phyloP scores from a whole-genome alignment of 164 flowering plant species.

The Chimonanthus praecox region DNA sequence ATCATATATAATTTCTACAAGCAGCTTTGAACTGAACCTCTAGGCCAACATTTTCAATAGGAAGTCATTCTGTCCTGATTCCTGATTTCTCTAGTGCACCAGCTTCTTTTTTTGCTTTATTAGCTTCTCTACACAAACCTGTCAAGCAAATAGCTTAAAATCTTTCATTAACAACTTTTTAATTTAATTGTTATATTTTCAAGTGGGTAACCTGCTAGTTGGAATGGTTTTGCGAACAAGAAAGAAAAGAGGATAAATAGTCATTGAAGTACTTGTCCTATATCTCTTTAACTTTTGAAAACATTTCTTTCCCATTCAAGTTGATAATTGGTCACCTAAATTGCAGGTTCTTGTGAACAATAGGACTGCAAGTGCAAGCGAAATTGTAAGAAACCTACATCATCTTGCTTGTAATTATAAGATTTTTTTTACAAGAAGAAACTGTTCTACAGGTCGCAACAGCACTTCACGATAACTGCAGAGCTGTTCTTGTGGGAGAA shows the following conservation, averaged over 20 bases:
- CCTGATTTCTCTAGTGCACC: too few relatives aligned
- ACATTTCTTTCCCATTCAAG: background rate
- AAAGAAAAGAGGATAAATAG: background rate
- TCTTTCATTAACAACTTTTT: too few relatives aligned
- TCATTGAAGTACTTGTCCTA: background rate
- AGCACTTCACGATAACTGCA: conserved; percentile 96
- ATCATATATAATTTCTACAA: too few relatives aligned
- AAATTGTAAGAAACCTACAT: conserved; percentile 61
- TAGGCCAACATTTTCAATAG: too few relatives aligned
- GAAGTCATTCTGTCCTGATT: too few relatives aligned
- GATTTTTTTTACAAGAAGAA: background rate
- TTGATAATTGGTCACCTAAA: conserved; percentile 1
- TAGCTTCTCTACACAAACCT: too few relatives aligned
- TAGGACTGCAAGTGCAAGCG: conserved; percentile 97
- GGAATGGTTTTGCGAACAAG: background rate
- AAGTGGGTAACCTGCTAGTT: background rate
- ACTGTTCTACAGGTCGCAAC: conserved; percentile 65
- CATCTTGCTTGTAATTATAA: background rate
- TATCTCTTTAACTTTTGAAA: background rate
- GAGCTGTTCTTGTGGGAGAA: conserved; percentile 94
- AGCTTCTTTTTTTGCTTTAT: too few relatives aligned
- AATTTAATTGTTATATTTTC: too few relatives aligned
- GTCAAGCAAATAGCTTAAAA: too few relatives aligned
- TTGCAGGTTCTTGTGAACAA: conserved; percentile 90
- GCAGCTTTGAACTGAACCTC: too few relatives aligned